Evolutionary conservation across 495 filamentous ascomycete species (phyloP), one percentile per base, ranked within the genome.

Genomic region (Daldinia grandis): DNA sequence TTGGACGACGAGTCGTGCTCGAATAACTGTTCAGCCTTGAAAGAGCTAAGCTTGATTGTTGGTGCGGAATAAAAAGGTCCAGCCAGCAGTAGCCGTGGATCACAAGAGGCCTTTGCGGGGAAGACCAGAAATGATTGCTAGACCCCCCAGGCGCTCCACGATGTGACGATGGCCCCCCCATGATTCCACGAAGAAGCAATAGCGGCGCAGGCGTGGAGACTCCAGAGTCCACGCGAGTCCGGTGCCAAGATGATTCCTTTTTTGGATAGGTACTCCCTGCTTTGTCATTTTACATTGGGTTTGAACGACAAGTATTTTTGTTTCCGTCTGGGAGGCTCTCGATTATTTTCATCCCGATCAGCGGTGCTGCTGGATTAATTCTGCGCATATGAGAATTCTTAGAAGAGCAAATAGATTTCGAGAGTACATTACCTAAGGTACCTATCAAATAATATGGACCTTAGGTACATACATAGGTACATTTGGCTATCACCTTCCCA

Each of bases 221-320:
- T 65, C 70, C 70, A 68, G 70, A 61, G 65, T 65, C 70, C 70
- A 73, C 70, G 65, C 65, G 70, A 57, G 21, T 51, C 33, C 59
- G 38, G 33, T 27, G 62, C 65, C 65, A 69, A 68, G 60, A 28
- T 31, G 38, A 25, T 66, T 63, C 59, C 63, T 59, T 24, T 50
- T 64, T 60, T 27, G 63, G 69, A 62, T 30, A 35, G n/a, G 6
- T 38, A 14, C 27, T 15, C 31, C 31, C 31, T 33, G 31, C 9
- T 42, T 62, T 56, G 15, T 57, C 19, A 30, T 60, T 24, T 66
- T 28, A 55, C n/a, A n/a, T n/a, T n/a, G n/a, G 19, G 60, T 59
- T 59, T 50, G 51, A 38, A 64, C 53, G n/a, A 44, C 35, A 19
- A 50, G 27, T 35, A 14, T 27, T 57, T 42, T 33, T 60, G 42